A percentile compares a stretch with the other conserved stretches of the same genome.
Evolutionary conservation across 257 asterid genomes (phyloP).

Genomic region (Striga asiatica): DNA sequence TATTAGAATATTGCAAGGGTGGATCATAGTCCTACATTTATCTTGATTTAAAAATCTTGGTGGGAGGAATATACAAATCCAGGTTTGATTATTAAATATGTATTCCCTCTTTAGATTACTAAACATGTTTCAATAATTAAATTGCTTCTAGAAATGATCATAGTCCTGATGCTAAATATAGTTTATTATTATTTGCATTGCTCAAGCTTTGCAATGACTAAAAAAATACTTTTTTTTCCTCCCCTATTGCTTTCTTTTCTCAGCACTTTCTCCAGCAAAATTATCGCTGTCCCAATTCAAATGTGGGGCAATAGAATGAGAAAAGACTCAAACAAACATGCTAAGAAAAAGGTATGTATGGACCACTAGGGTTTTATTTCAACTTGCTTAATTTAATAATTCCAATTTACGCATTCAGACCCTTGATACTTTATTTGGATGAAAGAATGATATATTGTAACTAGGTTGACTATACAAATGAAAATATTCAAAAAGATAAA

Average conservation of each 20-base stretch:
- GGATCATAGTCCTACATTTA: too few relatives aligned
- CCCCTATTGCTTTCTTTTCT: conserved; percentile 4
- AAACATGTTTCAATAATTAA: neutral
- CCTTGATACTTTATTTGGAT: too few relatives aligned
- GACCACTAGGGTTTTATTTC: conserved; percentile 15
- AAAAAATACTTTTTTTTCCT: neutral
- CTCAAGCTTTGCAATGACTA: neutral
- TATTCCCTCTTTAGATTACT: neutral
- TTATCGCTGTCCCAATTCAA: conserved; percentile 26
- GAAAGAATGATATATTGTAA: too few relatives aligned
- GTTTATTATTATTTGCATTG: neutral
- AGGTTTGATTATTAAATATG: neutral
- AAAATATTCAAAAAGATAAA: too few relatives aligned
- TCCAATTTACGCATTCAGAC: too few relatives aligned
- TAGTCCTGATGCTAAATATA: neutral
- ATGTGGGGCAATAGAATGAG: conserved; percentile 25
- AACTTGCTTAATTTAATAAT: neutral
- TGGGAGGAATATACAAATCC: neutral
- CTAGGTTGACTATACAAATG: too few relatives aligned
- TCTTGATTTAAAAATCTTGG: neutral
- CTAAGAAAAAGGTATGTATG: conserved; percentile 17
- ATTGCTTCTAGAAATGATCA: neutral
- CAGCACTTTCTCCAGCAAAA: conserved; percentile 16
- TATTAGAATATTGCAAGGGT: too few relatives aligned
- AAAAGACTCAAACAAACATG: conserved; percentile 19